Evolutionary conservation across 208 protist species (phyloP), one percentile per base, ranked within the genome.

Genomic region (Acanthamoeba sp.): DNA sequence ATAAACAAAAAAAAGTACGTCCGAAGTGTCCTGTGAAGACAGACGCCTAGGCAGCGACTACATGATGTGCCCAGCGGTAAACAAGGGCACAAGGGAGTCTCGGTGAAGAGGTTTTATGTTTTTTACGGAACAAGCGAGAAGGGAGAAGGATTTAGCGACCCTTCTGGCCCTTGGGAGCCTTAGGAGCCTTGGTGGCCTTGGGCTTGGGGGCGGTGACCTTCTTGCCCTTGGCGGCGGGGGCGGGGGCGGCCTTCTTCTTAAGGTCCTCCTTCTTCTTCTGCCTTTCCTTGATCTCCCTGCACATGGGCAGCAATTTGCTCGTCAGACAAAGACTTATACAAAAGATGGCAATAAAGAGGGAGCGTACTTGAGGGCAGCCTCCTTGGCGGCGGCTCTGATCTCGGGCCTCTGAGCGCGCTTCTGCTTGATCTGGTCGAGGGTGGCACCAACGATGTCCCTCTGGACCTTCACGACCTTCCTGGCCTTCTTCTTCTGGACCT

Each of bases 381-480:
- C 95, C 45, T 91, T 88, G 12, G 82, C 64, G 71, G 95, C 95
- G 27, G 88, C 90, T 22, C 95, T 85, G 69, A 69, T 87, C 73
- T 96, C 89, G 32, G 73, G 42, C 34, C 29, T 93, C 95, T 96
- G 87, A 50, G 27, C 50, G 29, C 55, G 42, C 93, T 96, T 95
- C 73, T 87, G 50, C 84, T 95, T 95, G 93, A 96, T 95, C 91
- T 95, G 76, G 22, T 96, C 95, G 73, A 96, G 95, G 40, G 95
- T 94, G 85, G 94, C 69, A 95, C 95, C 95, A 52, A 95, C 95
- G 82, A 96, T 94, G 52, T 57, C 29, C 52, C 91, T 85, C 73
- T 94, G 91, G 27, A 96, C 64, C 52, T 95, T 95, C 71, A 93
- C 90, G 73, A 95, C 91, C 66, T 85, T 96, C 55, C 95, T 88